Base-by-base conservation (phyloP, 345 rosid genomes). In the Lumnitzera littorea region DNA sequence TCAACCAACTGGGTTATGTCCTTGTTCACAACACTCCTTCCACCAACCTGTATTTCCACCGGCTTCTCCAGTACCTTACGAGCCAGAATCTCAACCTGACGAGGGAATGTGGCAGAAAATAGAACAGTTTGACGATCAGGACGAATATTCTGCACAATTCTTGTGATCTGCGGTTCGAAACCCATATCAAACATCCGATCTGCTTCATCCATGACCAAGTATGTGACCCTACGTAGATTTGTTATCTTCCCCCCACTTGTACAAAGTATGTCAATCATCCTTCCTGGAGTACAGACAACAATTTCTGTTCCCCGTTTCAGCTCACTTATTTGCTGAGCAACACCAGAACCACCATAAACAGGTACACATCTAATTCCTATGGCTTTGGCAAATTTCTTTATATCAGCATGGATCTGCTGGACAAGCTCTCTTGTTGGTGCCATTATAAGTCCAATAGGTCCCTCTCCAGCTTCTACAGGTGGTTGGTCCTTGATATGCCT, bases 181-280 rank as follows among this genome's bases (percentile, higher is more conserved):
- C 99, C 97, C 97, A 88, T 87, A 82, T 94, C 99, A 71, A 90
- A 90, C 99, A 94, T 94, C 56, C 97, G 78, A 80, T 90, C 99
- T 17, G 99, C 96, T 80, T 94, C 99, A 76, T 94, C 97, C 97
- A 92, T 83, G 53, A 87, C 97, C 61, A 92, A 74, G 69, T 80
- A 87, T 9, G 97, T 87, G 63, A 86, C 99, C 64, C 97, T 80
- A 12, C 84, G 82, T 65, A 92, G 80, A 72, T 92, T 92, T 8
- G 91, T 82, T 65, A 90, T 90, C 79, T 92, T 87, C 3, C 97
- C 99, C 48, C 88, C 84, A 65, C 96, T 92, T 12, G 97, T 90
- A 74, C 97, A 87, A 61, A 92, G 90, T 72, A 88, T 90, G 77
- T 90, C 97, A 66, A 94, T 94, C 97, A 94, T 94, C 72, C 91